Conservation (phyloP, 768 basidiomycete species). For the Lanmaoa pseudosensibilis region DNA sequence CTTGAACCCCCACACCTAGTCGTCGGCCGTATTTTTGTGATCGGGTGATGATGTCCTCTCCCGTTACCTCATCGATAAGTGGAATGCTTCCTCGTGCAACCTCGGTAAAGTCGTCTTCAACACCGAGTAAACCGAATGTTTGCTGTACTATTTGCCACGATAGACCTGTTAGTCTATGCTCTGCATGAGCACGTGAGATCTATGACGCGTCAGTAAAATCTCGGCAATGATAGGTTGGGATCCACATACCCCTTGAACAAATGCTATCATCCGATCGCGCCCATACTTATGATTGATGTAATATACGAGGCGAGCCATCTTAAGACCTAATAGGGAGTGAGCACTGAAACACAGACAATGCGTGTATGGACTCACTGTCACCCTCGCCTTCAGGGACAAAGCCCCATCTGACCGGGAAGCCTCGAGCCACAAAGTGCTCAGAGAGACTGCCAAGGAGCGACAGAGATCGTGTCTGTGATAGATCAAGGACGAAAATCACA, state of each 20-base stretch:
- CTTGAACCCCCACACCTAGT: conserved; percentile 46
- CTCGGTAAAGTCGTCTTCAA: conserved; percentile 40
- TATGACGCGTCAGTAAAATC: conserved; percentile 20
- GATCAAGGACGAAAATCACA: conserved; percentile 75
- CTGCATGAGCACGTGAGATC: conserved; percentile 39
- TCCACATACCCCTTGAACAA: conserved; percentile 51
- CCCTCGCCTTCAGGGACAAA: conserved; percentile 66
- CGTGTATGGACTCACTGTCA: conserved; percentile 32
- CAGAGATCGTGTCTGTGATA: conserved; percentile 61
- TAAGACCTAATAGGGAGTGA: conserved; percentile 42
- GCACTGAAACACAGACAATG: not conserved
- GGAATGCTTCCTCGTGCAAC: conserved; percentile 35
- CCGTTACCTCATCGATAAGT: conserved; percentile 26
- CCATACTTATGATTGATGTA: conserved; percentile 67
- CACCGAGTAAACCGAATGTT: conserved; percentile 40
- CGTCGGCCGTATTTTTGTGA: conserved; percentile 57
- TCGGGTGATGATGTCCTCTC: conserved; percentile 41
- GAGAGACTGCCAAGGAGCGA: conserved; percentile 66
- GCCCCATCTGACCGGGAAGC: conserved; percentile 81
- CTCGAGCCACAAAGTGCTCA: conserved; percentile 66
- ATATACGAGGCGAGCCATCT: conserved; percentile 74
- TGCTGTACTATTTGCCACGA: conserved; percentile 45
- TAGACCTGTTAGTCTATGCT: conserved; percentile 34
- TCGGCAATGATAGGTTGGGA: not conserved
- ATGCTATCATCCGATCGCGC: conserved; percentile 57